A percentile compares a stretch with the other conserved stretches of the same genome.
phyloP scores from a whole-genome alignment of 768 basidiomycete genomes.

The Dacryopinax primogenitus region DNA sequence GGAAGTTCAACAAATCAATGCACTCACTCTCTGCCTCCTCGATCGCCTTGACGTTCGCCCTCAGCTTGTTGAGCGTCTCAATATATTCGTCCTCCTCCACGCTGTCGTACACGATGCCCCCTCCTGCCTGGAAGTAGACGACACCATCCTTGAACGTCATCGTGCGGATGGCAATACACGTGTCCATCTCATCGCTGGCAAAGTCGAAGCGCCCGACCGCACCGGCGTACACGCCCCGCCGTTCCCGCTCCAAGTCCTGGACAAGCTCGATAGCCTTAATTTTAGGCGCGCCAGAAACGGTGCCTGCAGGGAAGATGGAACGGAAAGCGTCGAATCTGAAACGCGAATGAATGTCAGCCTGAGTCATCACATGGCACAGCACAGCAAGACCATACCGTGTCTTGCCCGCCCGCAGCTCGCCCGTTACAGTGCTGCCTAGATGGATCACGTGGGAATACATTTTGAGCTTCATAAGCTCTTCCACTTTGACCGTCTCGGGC shows the following conservation, averaged over 20 bases:
- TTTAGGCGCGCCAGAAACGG: constrained; percentile 96
- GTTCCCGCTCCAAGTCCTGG: constrained; percentile 71
- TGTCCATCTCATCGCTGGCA: constrained; percentile 88
- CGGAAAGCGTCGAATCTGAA: constrained; percentile 92
- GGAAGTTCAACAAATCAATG: background rate
- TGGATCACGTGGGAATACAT: constrained; percentile 98
- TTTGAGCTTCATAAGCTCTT: constrained; percentile 83
- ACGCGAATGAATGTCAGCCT: background rate
- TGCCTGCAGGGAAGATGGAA: constrained; percentile 97
- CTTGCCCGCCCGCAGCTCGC: constrained; percentile 63
- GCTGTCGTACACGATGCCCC: constrained; percentile 94
- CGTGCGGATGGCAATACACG: constrained; percentile 95
- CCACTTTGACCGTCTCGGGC: constrained; percentile 89
- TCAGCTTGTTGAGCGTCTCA: constrained; percentile 91
- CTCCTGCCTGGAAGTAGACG: constrained; percentile 89
- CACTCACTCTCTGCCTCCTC: constrained; percentile 76
- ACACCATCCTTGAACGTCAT: constrained; percentile 92
- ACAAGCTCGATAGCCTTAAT: constrained; percentile 96
- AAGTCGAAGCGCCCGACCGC: constrained; percentile 98
- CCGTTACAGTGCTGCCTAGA: constrained; percentile 89
- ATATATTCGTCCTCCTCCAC: constrained; percentile 95
- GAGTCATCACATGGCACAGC: constrained; percentile 2
- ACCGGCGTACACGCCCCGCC: constrained; percentile 89
- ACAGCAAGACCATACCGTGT: constrained; percentile 47
- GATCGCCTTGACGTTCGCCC: constrained; percentile 72